Evolutionary conservation across 306 rosid genomes (phyloP), one percentile per base, ranked within the genome.

Genomic region (Malus fusca): DNA sequence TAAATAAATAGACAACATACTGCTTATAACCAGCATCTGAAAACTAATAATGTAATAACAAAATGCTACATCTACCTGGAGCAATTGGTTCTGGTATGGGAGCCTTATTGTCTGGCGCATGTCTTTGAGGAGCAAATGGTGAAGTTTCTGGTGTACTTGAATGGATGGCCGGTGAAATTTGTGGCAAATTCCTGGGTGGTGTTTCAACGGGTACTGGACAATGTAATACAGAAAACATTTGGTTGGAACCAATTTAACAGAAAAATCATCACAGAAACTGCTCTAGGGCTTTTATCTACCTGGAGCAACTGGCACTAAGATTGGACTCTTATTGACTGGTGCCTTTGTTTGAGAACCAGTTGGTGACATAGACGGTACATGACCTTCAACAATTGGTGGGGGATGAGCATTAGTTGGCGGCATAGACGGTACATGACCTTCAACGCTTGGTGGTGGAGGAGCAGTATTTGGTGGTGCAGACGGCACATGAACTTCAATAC

Each of bases 31-130:
- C 46, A 51, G 15, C 19, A 77, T 68, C 62, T 35, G 30, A 75
- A 61, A 75, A 53, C 31, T 72, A 79, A 72, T 63, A 81, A 25
- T 37, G 63, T 52, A 26, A 30, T 77, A 52, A 59, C 66, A 80
- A 62, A 42, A 76, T 67, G 26, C 52, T 31, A 17, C 51, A 77
- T 79, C 73, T 82, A 90, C 92, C 96, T 72, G 86, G 86, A 46
- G 89, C 59, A 83, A 83, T 78, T 70, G 90, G 87, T 63, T 83
- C 83, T 67, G 80, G 46, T 30, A 72, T 55, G 76, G 87, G 89
- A 86, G 77, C 85, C 25, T 77, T 73, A 70, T 66, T 82, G 68
- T 35, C 82, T 66, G 91, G 79, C 74, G 79, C 79, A 77, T 79
- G 83, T 78, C 85, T 77, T 52, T 66, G 78, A 63, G 76, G 84